Percentiles rank a stretch among this genome's conserved stretches.
Conservation (phyloP, 1,284 basidiomycete species). For the Ceratobasidium sp. region DNA sequence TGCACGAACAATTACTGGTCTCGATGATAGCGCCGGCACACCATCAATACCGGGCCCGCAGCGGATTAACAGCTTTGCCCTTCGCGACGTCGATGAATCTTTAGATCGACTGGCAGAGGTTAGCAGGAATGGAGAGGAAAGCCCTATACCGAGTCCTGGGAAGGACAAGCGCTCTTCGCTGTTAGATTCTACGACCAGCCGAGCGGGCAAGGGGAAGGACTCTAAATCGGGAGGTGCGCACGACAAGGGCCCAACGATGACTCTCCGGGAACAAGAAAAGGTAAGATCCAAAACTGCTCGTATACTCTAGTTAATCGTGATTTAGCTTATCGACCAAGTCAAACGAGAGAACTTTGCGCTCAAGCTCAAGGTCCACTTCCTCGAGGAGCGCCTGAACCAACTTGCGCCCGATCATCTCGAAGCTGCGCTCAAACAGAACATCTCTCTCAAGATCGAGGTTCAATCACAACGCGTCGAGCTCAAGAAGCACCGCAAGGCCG, state of each 20-base stretch:
- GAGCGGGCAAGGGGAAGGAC: constrained; percentile 25
- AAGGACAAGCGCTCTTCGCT: constrained; percentile 21
- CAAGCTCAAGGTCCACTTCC: constrained; percentile 92
- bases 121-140: constrained; percentile 25
- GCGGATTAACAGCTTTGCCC: constrained; percentile 42
- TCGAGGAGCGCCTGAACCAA: constrained; percentile 88
- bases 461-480: constrained; percentile 92
- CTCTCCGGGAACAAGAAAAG: constrained; percentile 94
- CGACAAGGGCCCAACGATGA: constrained; percentile 61
- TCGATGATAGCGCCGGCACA: constrained; percentile 19
- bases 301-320: background rate
- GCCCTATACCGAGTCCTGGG: constrained; percentile 28
- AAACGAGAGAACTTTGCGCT: constrained; percentile 97
- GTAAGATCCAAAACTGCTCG: constrained; percentile 60
- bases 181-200: constrained; percentile 18
- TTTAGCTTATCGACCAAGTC: constrained; percentile 89
- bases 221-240: constrained; percentile 4
- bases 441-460: constrained; percentile 92
- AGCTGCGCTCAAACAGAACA: constrained; percentile 91
- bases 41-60: constrained; percentile 27
- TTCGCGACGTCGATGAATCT: constrained; percentile 39
- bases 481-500: constrained; percentile 90
- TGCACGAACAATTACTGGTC: constrained; percentile 20
- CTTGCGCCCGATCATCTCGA: constrained; percentile 93
- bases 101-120: constrained; percentile 36